These are phyloP conservation scores for Arachnopeziza araneosa DNA, from an alignment of 2,329 filamentous ascomycete genomes.

Conservation along the genomic window DNA sequence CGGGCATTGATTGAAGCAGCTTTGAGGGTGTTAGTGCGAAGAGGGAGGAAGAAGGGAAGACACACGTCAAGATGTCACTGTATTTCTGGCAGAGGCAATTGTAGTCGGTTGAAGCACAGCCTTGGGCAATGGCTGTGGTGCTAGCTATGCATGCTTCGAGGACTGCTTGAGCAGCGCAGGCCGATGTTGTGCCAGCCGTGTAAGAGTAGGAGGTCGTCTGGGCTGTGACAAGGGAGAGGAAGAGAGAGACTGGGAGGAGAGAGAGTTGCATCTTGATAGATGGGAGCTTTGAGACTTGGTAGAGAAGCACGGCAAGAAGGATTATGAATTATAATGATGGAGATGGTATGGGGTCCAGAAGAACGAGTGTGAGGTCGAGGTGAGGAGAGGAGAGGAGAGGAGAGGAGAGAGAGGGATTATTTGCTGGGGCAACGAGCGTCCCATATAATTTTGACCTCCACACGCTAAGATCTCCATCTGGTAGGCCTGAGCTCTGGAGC, in stretches of 20 bases:
- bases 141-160: constrained; percentile 34
- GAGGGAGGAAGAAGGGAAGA: constrained; percentile 2
- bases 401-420: background rate
- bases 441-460: background rate
- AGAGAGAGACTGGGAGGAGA: constrained; percentile 21
- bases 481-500: background rate
- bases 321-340: background rate
- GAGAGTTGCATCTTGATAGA: constrained; percentile 19
- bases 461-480: background rate
- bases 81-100: constrained; percentile 52
- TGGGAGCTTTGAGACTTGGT: background rate
- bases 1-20: constrained; percentile 62
- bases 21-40: constrained; percentile 16
- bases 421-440: background rate
- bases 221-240: constrained; percentile 26
- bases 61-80: constrained; percentile 45
- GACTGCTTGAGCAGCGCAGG: constrained; percentile 34
- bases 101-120: constrained; percentile 33
- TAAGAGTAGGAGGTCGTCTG: constrained; percentile 19
- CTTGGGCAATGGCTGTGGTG: constrained; percentile 31
- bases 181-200: constrained; percentile 7
- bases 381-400: background rate
- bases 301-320: background rate
- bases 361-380: background rate
- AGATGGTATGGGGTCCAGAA: background rate